Evolutionary conservation across 345 rosid species (phyloP).

Genomic region (Laguncularia racemosa): DNA sequence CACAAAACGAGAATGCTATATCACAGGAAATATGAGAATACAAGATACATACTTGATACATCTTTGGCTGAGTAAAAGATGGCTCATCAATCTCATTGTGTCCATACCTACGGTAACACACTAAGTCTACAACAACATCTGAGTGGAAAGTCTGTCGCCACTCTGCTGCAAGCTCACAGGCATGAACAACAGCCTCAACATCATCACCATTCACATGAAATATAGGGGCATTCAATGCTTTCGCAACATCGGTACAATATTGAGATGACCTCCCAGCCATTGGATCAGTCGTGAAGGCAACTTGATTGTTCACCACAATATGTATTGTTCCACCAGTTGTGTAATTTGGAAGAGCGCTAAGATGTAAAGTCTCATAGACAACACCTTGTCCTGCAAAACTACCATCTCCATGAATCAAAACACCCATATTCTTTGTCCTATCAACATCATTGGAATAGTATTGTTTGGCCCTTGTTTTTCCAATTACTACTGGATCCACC

Average conservation of each 20-base stretch:
- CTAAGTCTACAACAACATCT: constrained; percentile 20
- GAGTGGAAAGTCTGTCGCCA: constrained; percentile 22
- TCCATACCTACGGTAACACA: constrained; percentile 19
- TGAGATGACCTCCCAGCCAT: constrained; percentile 18
- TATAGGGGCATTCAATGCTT: constrained; percentile 19
- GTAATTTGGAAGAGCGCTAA: constrained; percentile 20
- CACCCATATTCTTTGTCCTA: constrained; percentile 14
- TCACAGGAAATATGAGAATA: neutral
- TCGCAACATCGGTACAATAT: constrained; percentile 21
- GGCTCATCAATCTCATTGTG: constrained; percentile 22
- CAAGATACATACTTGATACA: constrained; percentile 14
- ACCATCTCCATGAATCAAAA: constrained; percentile 21
- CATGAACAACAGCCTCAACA: constrained; percentile 22
- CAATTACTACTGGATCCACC: constrained; percentile 20
- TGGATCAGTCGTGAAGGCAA: constrained; percentile 21
- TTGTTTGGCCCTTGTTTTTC: constrained; percentile 19
- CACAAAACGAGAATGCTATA: neutral
- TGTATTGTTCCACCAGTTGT: constrained; percentile 17
- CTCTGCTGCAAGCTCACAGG: constrained; percentile 20
- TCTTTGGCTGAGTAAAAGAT: constrained; percentile 18
- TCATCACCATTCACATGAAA: constrained; percentile 22
- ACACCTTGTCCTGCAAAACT: constrained; percentile 22
- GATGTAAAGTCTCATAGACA: constrained; percentile 21
- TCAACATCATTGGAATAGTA: constrained; percentile 16
- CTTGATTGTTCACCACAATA: constrained; percentile 18